These are phyloP conservation scores for Zarea fungicola DNA, from an alignment of 2,329 filamentous ascomycete species.

Conservation along the genomic window DNA sequence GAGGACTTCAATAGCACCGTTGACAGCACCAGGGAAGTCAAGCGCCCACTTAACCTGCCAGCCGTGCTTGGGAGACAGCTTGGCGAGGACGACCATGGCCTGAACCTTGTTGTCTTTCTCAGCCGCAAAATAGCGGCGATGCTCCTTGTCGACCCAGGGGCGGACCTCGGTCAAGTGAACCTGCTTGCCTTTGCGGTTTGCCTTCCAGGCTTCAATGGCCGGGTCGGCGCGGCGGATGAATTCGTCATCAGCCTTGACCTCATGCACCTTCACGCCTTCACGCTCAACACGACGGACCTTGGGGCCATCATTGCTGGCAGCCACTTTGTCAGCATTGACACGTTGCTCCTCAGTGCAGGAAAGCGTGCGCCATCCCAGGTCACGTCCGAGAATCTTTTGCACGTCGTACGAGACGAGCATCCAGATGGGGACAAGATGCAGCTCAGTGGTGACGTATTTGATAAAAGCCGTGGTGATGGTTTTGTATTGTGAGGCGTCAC, in stretches of 20 bases:
- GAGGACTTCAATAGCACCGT: conserved; percentile 78
- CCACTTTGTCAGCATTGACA: conserved; percentile 68
- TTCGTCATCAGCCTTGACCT: conserved; percentile 65
- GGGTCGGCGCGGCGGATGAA: conserved; percentile 65
- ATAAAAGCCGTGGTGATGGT: conserved; percentile 71
- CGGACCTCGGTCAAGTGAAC: conserved; percentile 86
- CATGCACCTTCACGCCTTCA: conserved; percentile 76
- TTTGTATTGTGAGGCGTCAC: conserved; percentile 69
- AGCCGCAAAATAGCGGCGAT: conserved; percentile 82
- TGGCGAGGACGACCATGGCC: conserved; percentile 76
- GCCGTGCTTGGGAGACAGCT: conserved; percentile 73
- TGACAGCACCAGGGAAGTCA: conserved; percentile 84
- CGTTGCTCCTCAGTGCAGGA: conserved; percentile 87
- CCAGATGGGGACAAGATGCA: conserved; percentile 75
- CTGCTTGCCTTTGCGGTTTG: conserved; percentile 73
- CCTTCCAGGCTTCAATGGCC: conserved; percentile 74
- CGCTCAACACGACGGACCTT: conserved; percentile 78
- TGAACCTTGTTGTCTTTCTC: conserved; percentile 67
- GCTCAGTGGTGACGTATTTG: conserved; percentile 65
- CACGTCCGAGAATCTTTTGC: conserved; percentile 73
- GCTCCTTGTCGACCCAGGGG: conserved; percentile 78
- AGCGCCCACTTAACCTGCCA: conserved; percentile 97
- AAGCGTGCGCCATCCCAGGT: conserved; percentile 81
- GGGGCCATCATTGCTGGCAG: conserved; percentile 55
- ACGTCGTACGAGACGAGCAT: conserved; percentile 75